phyloP scores from a whole-genome alignment of 2,329 filamentous ascomycete genomes.

The Teratosphaeria destructans region DNA sequence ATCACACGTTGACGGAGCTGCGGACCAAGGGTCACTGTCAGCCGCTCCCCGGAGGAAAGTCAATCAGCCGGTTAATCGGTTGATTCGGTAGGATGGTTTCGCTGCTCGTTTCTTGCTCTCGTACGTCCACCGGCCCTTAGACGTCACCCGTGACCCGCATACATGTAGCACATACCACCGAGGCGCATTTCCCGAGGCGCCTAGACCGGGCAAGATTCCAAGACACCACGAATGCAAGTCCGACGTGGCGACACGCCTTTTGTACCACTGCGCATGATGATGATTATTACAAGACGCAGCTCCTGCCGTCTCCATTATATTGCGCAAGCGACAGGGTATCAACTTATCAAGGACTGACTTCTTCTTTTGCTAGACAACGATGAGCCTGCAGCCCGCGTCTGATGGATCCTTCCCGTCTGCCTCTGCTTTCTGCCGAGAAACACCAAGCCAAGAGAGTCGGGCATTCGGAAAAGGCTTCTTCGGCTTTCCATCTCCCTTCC shows the following conservation, averaged over 20 bases:
- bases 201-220: background rate
- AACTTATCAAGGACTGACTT: background rate
- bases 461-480: too few species aligned
- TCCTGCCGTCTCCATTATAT: background rate
- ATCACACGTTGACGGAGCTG: too few species aligned
- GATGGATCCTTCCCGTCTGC: background rate
- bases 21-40: too few species aligned
- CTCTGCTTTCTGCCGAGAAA: too few species aligned
- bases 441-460: too few species aligned
- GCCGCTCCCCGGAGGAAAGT: too few species aligned
- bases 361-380: background rate
- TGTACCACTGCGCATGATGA: background rate
- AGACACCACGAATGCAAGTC: too few species aligned
- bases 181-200: background rate
- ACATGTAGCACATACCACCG: background rate
- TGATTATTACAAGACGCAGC: background rate
- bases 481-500: background rate
- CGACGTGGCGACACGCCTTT: background rate
- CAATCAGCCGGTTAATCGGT: background rate
- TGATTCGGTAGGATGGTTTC: background rate
- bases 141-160: background rate
- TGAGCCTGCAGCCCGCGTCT: background rate
- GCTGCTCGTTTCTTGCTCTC: too few species aligned
- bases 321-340: background rate
- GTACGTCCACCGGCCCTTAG: too few species aligned